phyloP scores from a whole-genome alignment of 73 alveolate species.

The Diophrys sp. region DNA sequence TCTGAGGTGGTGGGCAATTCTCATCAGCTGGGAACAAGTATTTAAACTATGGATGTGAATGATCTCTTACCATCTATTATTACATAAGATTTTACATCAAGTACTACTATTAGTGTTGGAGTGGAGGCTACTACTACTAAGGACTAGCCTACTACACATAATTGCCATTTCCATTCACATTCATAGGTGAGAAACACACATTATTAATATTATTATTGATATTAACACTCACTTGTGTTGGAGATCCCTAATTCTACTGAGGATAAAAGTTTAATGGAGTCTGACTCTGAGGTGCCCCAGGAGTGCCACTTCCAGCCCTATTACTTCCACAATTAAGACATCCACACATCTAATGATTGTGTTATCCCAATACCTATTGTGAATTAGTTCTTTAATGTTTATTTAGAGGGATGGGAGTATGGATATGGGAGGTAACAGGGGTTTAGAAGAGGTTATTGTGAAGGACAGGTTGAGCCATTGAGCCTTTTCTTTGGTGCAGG shows the following conservation, averaged over 20 bases:
- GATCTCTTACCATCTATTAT: background rate
- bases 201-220: slow-evolving; percentile 4
- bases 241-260: background rate
- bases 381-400: background rate
- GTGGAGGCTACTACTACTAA: background rate
- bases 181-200: slow-evolving; percentile 7
- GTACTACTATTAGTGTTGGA: no score
- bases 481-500: background rate
- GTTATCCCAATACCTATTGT: background rate
- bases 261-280: background rate
- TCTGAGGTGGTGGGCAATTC: slow-evolving; percentile 54
- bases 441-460: background rate
- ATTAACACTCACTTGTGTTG: background rate
- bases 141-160: background rate
- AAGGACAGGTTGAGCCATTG: background rate
- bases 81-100: background rate
- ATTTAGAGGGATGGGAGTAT: no score
- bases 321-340: background rate
- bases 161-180: background rate
- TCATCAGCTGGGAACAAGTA: slow-evolving; percentile 31
- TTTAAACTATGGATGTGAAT: no score
- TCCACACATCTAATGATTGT: no score
- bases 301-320: background rate
- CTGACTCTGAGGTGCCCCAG: background rate
- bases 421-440: no score